Conservation (phyloP, 768 basidiomycete species). For the Tricholoma saponaceum region DNA sequence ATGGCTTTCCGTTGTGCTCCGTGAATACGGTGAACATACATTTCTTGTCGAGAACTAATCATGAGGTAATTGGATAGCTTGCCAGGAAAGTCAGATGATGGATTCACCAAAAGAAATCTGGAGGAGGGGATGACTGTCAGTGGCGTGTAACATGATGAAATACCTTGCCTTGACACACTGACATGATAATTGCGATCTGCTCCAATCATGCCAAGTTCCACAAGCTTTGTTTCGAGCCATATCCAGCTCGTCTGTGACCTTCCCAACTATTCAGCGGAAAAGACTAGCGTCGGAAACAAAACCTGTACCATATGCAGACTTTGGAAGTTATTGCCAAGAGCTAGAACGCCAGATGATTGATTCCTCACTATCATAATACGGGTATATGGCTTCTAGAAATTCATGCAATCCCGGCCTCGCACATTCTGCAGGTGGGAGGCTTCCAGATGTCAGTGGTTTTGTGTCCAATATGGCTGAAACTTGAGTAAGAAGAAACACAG, state of each 20-base stretch:
- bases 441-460: slow-evolving; percentile 78
- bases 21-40: slow-evolving; percentile 89
- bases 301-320: slow-evolving; percentile 75
- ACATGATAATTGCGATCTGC: slow-evolving; percentile 68
- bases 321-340: not conserved
- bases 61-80: slow-evolving; percentile 2
- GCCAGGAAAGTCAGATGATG: not conserved
- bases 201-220: slow-evolving; percentile 84
- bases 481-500: slow-evolving; percentile 5
- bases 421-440: slow-evolving; percentile 76
- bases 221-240: slow-evolving; percentile 85
- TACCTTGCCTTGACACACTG: slow-evolving; percentile 6
- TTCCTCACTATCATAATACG: slow-evolving; percentile 69
- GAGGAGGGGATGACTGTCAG: not conserved
- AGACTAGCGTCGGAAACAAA: not conserved
- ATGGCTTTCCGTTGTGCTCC: slow-evolving; percentile 64
- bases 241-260: slow-evolving; percentile 88
- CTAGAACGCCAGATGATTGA: not conserved
- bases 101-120: slow-evolving; percentile 62
- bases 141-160: not conserved
- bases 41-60: slow-evolving; percentile 74
- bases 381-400: slow-evolving; percentile 77
- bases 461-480: slow-evolving; percentile 75
- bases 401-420: slow-evolving; percentile 81
- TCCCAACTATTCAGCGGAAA: not conserved